Evolutionary conservation across 768 basidiomycete genomes (phyloP).

Genomic region (Tulasnella sp.): DNA sequence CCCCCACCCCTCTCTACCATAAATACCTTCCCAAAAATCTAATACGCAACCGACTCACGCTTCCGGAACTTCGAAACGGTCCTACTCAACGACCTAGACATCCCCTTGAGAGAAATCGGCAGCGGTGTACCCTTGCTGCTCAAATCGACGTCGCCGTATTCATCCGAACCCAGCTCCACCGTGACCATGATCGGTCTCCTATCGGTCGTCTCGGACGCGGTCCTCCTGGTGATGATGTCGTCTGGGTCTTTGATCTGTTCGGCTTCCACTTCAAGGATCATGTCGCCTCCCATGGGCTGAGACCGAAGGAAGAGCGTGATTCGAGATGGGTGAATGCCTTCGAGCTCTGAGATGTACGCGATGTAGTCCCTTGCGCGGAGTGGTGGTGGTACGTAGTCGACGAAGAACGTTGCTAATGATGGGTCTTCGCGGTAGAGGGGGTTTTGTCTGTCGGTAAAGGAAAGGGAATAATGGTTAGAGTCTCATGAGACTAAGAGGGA

Average conservation of each 20-base stretch:
- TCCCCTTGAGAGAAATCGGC: not conserved
- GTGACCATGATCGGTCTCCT: not conserved
- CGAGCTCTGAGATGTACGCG: not conserved
- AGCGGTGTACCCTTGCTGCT: not conserved
- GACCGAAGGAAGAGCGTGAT: not conserved
- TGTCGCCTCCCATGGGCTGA: not conserved
- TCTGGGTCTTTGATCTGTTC: not conserved
- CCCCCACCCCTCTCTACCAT: not conserved
- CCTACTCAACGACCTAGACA: not conserved
- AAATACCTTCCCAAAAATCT: not conserved
- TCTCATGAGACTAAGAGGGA: not conserved
- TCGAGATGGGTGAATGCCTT: constrained; percentile 1
- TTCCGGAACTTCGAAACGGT: not conserved
- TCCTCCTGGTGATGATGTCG: not conserved
- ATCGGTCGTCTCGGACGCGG: not conserved
- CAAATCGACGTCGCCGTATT: not conserved
- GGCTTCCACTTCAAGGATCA: not conserved
- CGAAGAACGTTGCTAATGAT: not conserved
- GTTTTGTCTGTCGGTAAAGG: not conserved
- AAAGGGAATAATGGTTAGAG: not conserved
- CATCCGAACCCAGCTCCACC: not conserved
- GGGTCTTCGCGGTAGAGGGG: constrained; percentile 11
- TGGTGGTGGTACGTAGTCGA: constrained; percentile 7
- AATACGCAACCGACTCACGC: not conserved
- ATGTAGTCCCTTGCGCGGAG: constrained; percentile 7